Evolutionary conservation across 192 early-diverging fungal species (phyloP).

Genomic region (Backusella parvicylindrica): DNA sequence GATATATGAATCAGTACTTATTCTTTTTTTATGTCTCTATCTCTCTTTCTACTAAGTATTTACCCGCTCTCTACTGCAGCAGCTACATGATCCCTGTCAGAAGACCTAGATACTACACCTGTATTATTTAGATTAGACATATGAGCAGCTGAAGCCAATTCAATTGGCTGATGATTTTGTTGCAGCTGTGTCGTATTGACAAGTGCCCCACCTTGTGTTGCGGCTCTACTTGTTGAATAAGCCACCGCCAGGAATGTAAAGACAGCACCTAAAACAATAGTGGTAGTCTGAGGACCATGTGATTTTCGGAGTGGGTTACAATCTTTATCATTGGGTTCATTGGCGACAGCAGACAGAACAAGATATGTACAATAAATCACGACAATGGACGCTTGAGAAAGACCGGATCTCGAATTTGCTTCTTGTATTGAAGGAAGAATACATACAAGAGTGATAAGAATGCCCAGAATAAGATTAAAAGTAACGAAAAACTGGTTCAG

Average conservation of each 20-base stretch:
- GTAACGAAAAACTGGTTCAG: constrained; percentile 94
- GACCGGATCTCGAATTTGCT: constrained; percentile 82
- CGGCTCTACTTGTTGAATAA: constrained; percentile 88
- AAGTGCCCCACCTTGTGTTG: constrained; percentile 76
- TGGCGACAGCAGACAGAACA: constrained; percentile 79
- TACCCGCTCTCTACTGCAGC: constrained; percentile 58
- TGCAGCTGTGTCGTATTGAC: constrained; percentile 31
- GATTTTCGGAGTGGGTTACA: constrained; percentile 85
- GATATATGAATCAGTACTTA: background rate
- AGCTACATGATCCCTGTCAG: constrained; percentile 25
- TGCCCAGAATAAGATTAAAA: constrained; percentile 76
- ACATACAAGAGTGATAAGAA: constrained; percentile 61
- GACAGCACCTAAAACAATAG: constrained; percentile 81
- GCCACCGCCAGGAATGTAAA: constrained; percentile 92
- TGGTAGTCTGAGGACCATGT: constrained; percentile 74
- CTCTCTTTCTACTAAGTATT: background rate
- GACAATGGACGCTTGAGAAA: constrained; percentile 95
- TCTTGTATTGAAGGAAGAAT: constrained; percentile 83
- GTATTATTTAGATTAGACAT: background rate
- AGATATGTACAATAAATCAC: constrained; percentile 92
- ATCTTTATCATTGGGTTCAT: constrained; percentile 55
- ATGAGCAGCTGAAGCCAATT: constrained; percentile 46
- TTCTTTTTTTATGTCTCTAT: too few species aligned
- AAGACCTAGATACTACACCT: background rate
- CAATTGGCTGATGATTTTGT: constrained; percentile 44